Percentiles rank a stretch among this genome's conserved stretches.
Conservation (phyloP, 805 yeast species). For the Monosporozyma aerobia region DNA sequence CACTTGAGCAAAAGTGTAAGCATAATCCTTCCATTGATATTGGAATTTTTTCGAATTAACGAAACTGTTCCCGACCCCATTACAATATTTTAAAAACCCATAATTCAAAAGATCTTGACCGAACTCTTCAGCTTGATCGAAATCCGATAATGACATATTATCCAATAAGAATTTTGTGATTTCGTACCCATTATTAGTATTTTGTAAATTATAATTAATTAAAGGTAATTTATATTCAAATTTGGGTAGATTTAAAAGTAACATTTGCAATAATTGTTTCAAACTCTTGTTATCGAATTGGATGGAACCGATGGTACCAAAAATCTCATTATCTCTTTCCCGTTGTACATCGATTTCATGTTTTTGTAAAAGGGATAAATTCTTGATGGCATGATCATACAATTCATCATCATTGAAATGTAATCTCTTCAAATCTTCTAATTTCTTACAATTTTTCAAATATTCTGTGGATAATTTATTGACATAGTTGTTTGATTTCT, state of each 20-base stretch:
- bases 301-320: conserved; percentile 24
- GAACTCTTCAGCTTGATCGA: conserved; percentile 55
- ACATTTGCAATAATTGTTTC: conserved; percentile 33
- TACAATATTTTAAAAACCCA: conserved; percentile 47
- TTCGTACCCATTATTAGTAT: conserved; percentile 29
- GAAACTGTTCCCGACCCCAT: conserved; percentile 60
- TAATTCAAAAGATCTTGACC: conserved; percentile 62
- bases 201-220: conserved; percentile 29
- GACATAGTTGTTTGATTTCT: conserved; percentile 37
- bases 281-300: conserved; percentile 28
- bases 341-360: conserved; percentile 17
- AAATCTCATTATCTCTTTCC: conserved; percentile 24
- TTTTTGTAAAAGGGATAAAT: conserved; percentile 17
- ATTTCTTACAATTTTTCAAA: conserved; percentile 65
- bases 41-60: conserved; percentile 64
- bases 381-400: conserved; percentile 16
- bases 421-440: conserved; percentile 46
- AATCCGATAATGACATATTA: conserved; percentile 27
- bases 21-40: conserved; percentile 74
- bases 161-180: conserved; percentile 25
- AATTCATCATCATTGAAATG: conserved; percentile 17
- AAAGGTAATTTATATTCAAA: conserved; percentile 53
- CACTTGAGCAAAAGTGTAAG: conserved; percentile 46
- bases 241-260: conserved; percentile 44
- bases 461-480: conserved; percentile 53